Evolutionary conservation across 176 grass and related monocot species (phyloP), one percentile per base, ranked within the genome.

Genomic region (Bothriochloa decipiens): DNA sequence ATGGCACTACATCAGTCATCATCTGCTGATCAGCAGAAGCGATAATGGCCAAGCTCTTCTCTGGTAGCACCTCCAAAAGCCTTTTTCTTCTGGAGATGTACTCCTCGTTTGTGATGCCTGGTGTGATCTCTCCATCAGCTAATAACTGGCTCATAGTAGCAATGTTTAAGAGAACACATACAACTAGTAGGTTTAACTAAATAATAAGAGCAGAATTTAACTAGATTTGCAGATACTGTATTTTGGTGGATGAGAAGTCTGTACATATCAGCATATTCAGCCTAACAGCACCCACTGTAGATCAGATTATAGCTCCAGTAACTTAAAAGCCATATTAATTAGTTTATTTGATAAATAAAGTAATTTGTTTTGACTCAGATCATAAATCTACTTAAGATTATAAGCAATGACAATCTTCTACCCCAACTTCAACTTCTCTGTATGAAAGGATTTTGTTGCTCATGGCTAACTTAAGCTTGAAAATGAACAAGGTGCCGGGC

Each of bases 1-100:
- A 98, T 27, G 96, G 93, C 32, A 95, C 96, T 77, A 98, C 89
- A 83, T 95, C 86, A 12, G 96, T 98, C 96, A 98, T 98, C 96
- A 98, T 95, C 76, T 98, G 92, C 71, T 93, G 85, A 26, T 90
- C 89, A 36, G 93, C 87, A 71, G 96, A 95, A 20, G 89, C 93
- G 87, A 95, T 79, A 45, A 98, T 92, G 11, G 96, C 96, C 79
- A 95, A 70, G 91, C 93, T 95, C 79, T 88, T 93, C 57, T 87
- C 89, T 8, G 93, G 96, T 18, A 98, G 81, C 68, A 77, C 85
- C 84, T 93, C 89, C 65, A 98, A 29, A 66, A 98, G 87, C 23
- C 11, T 90, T 68, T 86, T 93, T 82, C 96, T 86, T 89, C 96
- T 90, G 55, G 77, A 90, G n/a, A 89, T 87, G 43, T 93, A 95